Base-by-base conservation (phyloP, 176 grass and related monocot genomes). In the Aegilops sharonensis region DNA sequence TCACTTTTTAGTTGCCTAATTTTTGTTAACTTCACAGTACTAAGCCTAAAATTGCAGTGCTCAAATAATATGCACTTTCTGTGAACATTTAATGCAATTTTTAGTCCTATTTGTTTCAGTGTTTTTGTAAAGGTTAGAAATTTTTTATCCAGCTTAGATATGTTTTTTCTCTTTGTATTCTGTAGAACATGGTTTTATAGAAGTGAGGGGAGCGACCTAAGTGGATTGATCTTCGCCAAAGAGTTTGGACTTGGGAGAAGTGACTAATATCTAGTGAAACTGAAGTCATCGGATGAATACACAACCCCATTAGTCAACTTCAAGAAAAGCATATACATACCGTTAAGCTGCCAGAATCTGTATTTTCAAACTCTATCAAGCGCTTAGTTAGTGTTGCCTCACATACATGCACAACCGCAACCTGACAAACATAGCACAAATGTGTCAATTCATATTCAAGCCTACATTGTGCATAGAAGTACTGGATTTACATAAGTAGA, bases 361-460 rank as follows among this genome's bases (percentile, higher is more conserved):
- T 98, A 83, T 91, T 95, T 84, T 98, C 95, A 79, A 98, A 98
- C 81, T 98, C 95, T 56, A 98, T 89, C 74, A 98, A 82, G 45
- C 95, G 91, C 88, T 94, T 98, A 34, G 93, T 98, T 75, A 98
- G 80, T 29, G 95, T 98, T 78, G 93, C 88, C 82, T 98, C 95
- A 66, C 93, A 98, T 11, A 98, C 81, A 84, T 98, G 95, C 56
- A 95, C 95, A 80, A 98, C 90, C 68, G 86, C 72, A 45, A 94
- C 93, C 93, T 98, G 81, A 79, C 48, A 90, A 92, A 79, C 48
- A 86, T 87, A 85, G 75, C 79, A 86, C 14, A 79, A 3, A 20
- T 76, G 18, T 56, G 56, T 65, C 50, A 47, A 64, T 24, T 11
- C 9, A 42, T 68, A 66, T 30, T 30, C 24, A 74, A 31, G 9